These are phyloP conservation scores for Leptographium procerum DNA, from an alignment of 2,329 filamentous ascomycete genomes.

Conservation along the genomic window DNA sequence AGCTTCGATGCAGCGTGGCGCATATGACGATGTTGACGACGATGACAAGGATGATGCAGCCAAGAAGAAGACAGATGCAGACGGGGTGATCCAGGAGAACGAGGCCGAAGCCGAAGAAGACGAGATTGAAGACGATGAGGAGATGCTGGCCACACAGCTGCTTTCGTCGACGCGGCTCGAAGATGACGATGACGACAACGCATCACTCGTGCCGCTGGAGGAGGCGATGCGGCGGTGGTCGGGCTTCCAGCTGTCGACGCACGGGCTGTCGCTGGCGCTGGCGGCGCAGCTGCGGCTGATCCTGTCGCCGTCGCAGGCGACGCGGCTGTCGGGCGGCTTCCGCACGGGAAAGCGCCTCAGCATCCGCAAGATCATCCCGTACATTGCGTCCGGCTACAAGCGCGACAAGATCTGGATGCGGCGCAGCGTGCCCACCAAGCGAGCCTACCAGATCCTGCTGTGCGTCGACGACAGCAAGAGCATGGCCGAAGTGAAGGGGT, in stretches of 20 bases:
- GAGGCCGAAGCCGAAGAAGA: constrained; percentile 32
- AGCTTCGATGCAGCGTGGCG: constrained; percentile 47
- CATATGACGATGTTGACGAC: constrained; percentile 37
- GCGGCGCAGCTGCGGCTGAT: constrained; percentile 95
- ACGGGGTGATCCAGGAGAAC: constrained; percentile 4
- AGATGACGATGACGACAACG: constrained; percentile 23
- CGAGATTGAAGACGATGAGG: constrained; percentile 34
- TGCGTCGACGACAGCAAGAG: constrained; percentile 92
- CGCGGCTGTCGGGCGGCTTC: constrained; percentile 93
- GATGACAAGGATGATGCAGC: constrained; percentile 4
- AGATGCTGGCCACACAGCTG: constrained; percentile 44
- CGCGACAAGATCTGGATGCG: constrained; percentile 99
- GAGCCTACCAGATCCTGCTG: constrained; percentile 92
- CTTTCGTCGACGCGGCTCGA: constrained; percentile 62
- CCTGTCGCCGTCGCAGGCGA: constrained; percentile 84
- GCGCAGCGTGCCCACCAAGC: constrained; percentile 78
- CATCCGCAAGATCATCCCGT: constrained; percentile 98
- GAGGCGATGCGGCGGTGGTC: constrained; percentile 68
- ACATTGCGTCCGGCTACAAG: constrained; percentile 96
- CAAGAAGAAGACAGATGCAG: not conserved
- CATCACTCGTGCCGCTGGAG: constrained; percentile 36
- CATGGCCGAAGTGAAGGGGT: constrained; percentile 57
- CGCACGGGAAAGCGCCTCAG: constrained; percentile 96
- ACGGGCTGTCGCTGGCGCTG: constrained; percentile 74
- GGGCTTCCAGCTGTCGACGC: constrained; percentile 72